A percentile compares a stretch with the other conserved stretches of the same genome.
Evolutionary conservation across 225 moss, liverwort and hornwort genomes (phyloP).

Genomic region (Pleurozium schreberi): DNA sequence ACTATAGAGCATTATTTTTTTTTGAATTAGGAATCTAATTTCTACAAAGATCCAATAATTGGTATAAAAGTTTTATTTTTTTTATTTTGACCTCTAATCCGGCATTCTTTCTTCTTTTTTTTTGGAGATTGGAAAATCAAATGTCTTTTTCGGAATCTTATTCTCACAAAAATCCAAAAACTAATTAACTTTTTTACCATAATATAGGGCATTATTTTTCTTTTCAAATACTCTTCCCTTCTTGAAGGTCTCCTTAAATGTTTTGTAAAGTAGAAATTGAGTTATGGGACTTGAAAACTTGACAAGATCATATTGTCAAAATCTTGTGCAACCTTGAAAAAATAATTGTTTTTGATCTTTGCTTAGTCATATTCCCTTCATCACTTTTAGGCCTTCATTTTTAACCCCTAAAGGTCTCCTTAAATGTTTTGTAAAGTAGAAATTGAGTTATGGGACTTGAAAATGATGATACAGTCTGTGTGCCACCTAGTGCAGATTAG

Average conservation of each 20-base stretch:
- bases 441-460: neutral
- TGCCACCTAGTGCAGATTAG: conserved; percentile 47
- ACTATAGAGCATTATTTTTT: too few species aligned
- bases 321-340: neutral
- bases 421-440: neutral
- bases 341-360: neutral
- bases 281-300: neutral
- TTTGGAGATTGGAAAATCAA: too few species aligned
- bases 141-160: too few species aligned
- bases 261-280: neutral
- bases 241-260: neutral
- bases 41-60: too few species aligned
- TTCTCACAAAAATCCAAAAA: too few species aligned
- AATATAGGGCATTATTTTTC: neutral
- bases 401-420: neutral
- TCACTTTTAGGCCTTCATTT: too few species aligned
- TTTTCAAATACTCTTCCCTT: neutral
- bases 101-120: too few species aligned
- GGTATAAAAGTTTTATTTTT: too few species aligned
- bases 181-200: too few species aligned
- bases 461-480: neutral
- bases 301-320: neutral
- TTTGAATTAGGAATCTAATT: too few species aligned
- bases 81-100: too few species aligned
- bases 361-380: neutral